phyloP scores from a whole-genome alignment of 345 rosid genomes.

The Angophora floribunda region DNA sequence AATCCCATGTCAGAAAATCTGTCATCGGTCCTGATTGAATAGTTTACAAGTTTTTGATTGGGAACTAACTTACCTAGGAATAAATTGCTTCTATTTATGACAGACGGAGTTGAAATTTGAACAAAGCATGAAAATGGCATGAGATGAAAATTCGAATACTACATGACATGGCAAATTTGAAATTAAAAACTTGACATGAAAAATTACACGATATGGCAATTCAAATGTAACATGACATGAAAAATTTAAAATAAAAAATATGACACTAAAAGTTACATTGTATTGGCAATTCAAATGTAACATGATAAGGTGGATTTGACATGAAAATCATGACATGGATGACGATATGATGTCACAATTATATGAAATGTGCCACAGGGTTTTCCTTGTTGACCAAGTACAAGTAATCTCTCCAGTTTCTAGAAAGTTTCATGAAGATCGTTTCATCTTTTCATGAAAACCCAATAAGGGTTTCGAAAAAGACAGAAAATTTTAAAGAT shows the following conservation, averaged over 20 bases:
- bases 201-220: not conserved
- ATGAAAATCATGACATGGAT: no score
- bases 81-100: not conserved
- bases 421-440: not conserved
- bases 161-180: not conserved
- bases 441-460: not conserved
- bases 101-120: not conserved
- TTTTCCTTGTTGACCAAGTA: not conserved
- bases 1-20: not conserved
- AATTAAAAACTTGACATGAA: no score
- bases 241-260: no score
- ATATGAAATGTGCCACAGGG: not conserved
- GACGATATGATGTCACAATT: not conserved
- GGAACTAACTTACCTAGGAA: rapidly evolving
- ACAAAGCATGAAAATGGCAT: not conserved
- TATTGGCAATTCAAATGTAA: no score
- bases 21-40: not conserved
- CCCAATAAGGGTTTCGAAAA: not conserved
- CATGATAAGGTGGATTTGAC: not conserved
- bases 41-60: not conserved
- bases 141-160: not conserved
- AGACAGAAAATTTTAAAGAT: not conserved
- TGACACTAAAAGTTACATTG: not conserved
- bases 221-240: not conserved
- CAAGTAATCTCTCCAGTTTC: no score